Conservation (phyloP, 1,284 basidiomycete species). For the Sanguinoderma infundibulare region DNA sequence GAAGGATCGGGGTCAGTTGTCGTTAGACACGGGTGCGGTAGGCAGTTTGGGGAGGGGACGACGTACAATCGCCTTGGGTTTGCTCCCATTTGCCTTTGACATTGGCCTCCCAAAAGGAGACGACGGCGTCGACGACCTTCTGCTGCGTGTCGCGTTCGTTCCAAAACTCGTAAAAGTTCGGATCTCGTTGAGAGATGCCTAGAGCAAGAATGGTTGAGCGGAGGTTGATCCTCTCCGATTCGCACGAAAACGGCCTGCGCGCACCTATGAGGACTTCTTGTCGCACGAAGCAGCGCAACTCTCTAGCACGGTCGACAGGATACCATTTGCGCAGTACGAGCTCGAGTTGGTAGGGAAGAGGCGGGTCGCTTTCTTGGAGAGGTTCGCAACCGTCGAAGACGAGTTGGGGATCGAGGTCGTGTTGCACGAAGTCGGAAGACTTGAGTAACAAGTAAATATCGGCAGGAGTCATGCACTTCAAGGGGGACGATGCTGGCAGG, state of each 20-base stretch:
- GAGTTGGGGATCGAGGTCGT: conserved; percentile 69
- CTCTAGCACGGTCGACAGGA: conserved; percentile 80
- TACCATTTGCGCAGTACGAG: conserved; percentile 95
- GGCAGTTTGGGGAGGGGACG: background rate
- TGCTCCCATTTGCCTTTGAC: conserved; percentile 64
- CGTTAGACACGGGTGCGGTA: background rate
- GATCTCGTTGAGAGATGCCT: conserved; percentile 92
- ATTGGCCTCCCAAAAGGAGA: conserved; percentile 70
- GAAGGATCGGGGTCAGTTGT: background rate
- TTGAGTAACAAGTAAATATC: conserved; percentile 95
- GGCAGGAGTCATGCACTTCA: conserved; percentile 86
- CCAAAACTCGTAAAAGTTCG: conserved; percentile 89
- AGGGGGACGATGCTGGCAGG: conserved; percentile 81
- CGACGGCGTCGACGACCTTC: conserved; percentile 59
- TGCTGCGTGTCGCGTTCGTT: conserved; percentile 60
- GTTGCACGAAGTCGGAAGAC: conserved; percentile 88
- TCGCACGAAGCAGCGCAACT: conserved; percentile 88
- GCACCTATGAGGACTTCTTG: conserved; percentile 71
- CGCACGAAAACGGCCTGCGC: conserved; percentile 22
- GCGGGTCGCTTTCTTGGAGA: background rate
- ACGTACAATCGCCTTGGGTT: conserved; percentile 69
- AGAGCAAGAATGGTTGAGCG: too few species aligned
- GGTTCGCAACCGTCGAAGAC: conserved; percentile 67
- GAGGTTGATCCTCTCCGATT: background rate
- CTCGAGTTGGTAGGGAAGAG: conserved; percentile 66